A percentile compares a stretch with the other conserved stretches of the same genome.
These are phyloP conservation scores for Penicillium ucsense DNA, from an alignment of 495 filamentous ascomycete genomes.

Conservation along the genomic window DNA sequence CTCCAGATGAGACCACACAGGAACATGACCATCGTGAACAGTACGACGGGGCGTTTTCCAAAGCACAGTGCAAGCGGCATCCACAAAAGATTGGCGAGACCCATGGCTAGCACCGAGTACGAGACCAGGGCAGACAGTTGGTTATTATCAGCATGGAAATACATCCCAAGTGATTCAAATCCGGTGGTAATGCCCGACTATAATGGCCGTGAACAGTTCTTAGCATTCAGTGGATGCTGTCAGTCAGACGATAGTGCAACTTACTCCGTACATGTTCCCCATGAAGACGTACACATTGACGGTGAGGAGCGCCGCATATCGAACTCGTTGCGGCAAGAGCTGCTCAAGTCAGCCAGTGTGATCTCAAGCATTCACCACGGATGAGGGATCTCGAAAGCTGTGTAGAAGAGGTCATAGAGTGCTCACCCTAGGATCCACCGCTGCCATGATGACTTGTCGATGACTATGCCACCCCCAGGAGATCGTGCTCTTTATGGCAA, in stretches of 20 bases:
- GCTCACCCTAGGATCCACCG: conserved; percentile 7
- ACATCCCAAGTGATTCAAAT: conserved; percentile 22
- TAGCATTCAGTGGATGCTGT: background rate
- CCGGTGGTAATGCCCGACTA: conserved; percentile 26
- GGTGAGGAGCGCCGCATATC: conserved; percentile 24
- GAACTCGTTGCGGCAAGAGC: conserved; percentile 20
- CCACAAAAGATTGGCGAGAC: conserved; percentile 36
- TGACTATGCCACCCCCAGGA: background rate
- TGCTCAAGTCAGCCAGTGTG: conserved; percentile 3
- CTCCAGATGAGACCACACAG: conserved; percentile 28
- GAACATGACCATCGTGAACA: conserved; percentile 32
- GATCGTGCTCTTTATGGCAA: too few species aligned
- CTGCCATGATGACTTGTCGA: conserved; percentile 1
- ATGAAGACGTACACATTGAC: conserved; percentile 30
- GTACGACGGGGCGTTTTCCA: conserved; percentile 35
- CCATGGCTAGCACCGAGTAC: conserved; percentile 28
- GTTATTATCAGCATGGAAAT: conserved; percentile 17
- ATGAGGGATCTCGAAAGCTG: too few species aligned
- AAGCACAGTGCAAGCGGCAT: conserved; percentile 41
- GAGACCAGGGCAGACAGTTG: conserved; percentile 20
- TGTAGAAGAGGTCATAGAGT: background rate
- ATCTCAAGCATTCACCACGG: too few species aligned
- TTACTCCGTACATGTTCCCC: conserved; percentile 30
- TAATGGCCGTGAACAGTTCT: background rate
- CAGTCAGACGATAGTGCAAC: background rate